Conservation (phyloP, 805 yeast genomes). For the Pichia cabralensis region DNA sequence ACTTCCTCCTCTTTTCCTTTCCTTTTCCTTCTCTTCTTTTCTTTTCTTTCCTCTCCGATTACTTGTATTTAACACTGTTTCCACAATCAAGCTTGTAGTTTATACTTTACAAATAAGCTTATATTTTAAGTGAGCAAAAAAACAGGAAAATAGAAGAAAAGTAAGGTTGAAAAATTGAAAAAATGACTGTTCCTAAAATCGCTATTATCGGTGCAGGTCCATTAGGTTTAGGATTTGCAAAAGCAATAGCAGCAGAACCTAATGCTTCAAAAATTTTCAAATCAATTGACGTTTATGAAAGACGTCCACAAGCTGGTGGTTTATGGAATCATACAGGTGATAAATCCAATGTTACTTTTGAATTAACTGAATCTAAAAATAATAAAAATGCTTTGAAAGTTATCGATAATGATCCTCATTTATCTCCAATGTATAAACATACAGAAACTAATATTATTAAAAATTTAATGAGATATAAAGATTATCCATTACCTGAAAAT, state of each 20-base stretch:
- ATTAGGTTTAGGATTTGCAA: constrained; percentile 25
- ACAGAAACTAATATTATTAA: constrained; percentile 27
- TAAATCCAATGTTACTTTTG: constrained; percentile 17
- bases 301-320: constrained; percentile 25
- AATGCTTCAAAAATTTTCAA: constrained; percentile 13
- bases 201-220: constrained; percentile 30
- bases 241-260: constrained; percentile 26
- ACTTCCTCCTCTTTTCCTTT: too few species aligned
- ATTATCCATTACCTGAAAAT: constrained; percentile 23
- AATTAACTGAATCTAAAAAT: constrained; percentile 7
- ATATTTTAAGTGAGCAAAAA: too few species aligned
- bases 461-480: constrained; percentile 24
- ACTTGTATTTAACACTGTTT: too few species aligned
- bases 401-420: constrained; percentile 11
- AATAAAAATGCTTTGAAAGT: constrained; percentile 13
- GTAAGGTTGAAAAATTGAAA: neutral
- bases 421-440: constrained; percentile 28
- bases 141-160: too few species aligned
- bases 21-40: too few species aligned
- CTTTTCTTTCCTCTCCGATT: neutral
- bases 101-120: too few species aligned
- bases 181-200: constrained; percentile 10
- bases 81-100: too few species aligned
- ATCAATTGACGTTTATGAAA: constrained; percentile 23
- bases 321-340: constrained; percentile 26